Percentiles rank a stretch among this genome's conserved stretches.
These are phyloP conservation scores for Penicillium goetzii DNA, from an alignment of 495 filamentous ascomycete species.

Conservation along the genomic window DNA sequence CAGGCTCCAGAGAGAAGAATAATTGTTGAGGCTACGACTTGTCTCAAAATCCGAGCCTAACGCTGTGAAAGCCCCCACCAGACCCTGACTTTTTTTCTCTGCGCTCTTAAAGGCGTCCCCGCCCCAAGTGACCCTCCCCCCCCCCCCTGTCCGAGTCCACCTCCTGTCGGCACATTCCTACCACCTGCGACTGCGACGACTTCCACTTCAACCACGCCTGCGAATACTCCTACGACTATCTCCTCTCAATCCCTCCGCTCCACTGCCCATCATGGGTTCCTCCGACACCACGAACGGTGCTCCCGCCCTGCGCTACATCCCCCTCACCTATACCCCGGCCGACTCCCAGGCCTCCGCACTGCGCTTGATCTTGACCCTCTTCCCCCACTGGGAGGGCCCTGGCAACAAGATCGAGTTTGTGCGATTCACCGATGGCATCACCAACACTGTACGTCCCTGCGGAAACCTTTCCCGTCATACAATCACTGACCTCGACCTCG, in stretches of 20 bases:
- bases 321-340: conserved; percentile 73
- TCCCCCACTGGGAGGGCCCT: conserved; percentile 78
- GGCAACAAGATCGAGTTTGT: conserved; percentile 83
- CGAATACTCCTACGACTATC: background rate
- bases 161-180: conserved; percentile 5
- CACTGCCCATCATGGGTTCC: conserved; percentile 37
- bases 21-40: conserved; percentile 5
- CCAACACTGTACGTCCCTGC: conserved; percentile 75
- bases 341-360: conserved; percentile 78
- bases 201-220: background rate
- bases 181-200: conserved; percentile 1
- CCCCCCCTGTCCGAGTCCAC: conserved; percentile 6
- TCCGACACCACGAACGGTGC: conserved; percentile 25
- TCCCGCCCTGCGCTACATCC: conserved; percentile 58
- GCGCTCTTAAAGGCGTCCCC: background rate
- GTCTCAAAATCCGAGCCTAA: conserved; percentile 9
- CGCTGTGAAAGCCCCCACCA: conserved; percentile 1
- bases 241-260: conserved; percentile 9
- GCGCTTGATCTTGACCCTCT: conserved; percentile 75
- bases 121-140: conserved; percentile 5
- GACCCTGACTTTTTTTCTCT: background rate
- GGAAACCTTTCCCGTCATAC: background rate
- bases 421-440: conserved; percentile 96
- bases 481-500: conserved; percentile 6
- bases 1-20: background rate